A percentile compares a stretch with the other conserved stretches of the same genome.
Evolutionary conservation across 169 alveolate species (phyloP).

Genomic region (Toxoplasma gondii): DNA sequence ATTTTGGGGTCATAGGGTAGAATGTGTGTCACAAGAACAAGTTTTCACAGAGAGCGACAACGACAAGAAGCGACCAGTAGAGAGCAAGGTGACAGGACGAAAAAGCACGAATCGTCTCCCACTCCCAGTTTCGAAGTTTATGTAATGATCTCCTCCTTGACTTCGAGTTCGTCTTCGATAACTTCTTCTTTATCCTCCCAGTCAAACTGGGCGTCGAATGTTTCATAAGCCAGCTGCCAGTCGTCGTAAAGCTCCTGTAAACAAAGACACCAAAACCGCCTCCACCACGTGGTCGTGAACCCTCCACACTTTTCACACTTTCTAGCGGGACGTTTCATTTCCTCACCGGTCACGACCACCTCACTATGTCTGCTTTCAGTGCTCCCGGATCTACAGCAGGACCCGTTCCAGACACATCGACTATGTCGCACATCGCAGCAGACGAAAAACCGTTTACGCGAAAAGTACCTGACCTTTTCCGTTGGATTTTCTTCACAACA

Average conservation of each 20-base stretch:
- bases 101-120: neutral
- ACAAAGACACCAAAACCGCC: neutral
- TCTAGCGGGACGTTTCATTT: neutral
- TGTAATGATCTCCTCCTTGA: slow-evolving; percentile 56
- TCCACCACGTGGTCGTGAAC: neutral
- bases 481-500: too few species aligned
- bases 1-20: neutral
- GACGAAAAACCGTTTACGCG: too few species aligned
- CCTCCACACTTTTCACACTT: neutral
- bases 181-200: slow-evolving; percentile 65
- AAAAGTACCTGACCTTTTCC: too few species aligned
- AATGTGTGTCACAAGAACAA: neutral
- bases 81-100: neutral
- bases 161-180: slow-evolving; percentile 61
- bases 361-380: too few species aligned
- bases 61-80: neutral
- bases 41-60: neutral
- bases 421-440: too few species aligned
- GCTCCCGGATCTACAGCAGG: neutral
- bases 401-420: too few species aligned
- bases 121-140: neutral
- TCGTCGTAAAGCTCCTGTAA: slow-evolving; percentile 66
- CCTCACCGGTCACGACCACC: neutral
- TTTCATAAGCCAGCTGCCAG: slow-evolving; percentile 55
- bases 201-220: slow-evolving; percentile 61